A percentile compares a stretch with the other conserved stretches of the same genome.
Conservation (phyloP, 2,329 filamentous ascomycete species). For the Chaetomiaceae sp. region DNA sequence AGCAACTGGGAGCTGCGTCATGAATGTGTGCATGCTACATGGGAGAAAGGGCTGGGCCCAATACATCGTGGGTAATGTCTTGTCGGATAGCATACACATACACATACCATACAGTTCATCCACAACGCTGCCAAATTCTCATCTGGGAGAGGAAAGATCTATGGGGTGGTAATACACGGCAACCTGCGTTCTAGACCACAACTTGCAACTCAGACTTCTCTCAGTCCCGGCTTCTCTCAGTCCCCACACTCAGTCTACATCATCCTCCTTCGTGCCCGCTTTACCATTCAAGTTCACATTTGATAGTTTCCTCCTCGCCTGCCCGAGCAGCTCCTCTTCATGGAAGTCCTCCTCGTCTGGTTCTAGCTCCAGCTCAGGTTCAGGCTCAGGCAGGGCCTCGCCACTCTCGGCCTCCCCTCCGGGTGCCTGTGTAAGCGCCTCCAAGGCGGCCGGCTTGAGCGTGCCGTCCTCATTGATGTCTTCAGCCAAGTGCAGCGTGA, state of each 20-base stretch:
- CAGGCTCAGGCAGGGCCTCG: constrained; percentile 28
- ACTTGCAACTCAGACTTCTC: no score
- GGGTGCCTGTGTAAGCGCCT: constrained; percentile 22
- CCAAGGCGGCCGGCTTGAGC: constrained; percentile 41
- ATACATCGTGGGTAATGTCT: no score
- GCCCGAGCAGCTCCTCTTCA: constrained; percentile 35
- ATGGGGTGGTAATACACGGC: no score
- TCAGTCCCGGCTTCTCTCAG: no score
- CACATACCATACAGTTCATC: no score
- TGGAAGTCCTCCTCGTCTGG: constrained; percentile 28
- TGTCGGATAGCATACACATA: no score
- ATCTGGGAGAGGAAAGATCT: no score
- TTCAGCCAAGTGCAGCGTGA: constrained; percentile 69
- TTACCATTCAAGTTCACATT: constrained; percentile 21
- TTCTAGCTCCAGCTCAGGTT: constrained; percentile 7
- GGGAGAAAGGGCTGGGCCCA: no score
- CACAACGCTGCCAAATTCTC: no score
- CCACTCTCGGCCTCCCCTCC: constrained; percentile 19
- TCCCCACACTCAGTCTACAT: constrained; percentile 38
- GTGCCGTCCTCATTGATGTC: constrained; percentile 56
- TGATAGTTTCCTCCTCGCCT: constrained; percentile 36
- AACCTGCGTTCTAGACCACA: no score
- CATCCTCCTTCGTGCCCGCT: constrained; percentile 35
- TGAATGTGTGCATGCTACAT: no score
- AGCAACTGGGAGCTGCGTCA: no score